Evolutionary conservation across 2,329 filamentous ascomycete species (phyloP).

Genomic region (Diaporthe citrichinensis): DNA sequence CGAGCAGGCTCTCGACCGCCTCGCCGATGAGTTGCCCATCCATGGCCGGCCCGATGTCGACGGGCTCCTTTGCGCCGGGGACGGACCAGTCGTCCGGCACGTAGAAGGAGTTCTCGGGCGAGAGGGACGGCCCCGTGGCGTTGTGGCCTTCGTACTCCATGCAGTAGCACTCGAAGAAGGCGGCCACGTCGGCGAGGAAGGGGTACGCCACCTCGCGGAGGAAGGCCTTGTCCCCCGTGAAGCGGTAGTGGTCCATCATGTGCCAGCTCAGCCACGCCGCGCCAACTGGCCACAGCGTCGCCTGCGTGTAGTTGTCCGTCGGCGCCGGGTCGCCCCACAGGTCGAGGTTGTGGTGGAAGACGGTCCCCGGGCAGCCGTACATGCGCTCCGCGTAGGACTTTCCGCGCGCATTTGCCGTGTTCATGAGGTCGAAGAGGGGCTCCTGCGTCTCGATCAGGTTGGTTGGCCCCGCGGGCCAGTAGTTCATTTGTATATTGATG

Average conservation of each 20-base stretch:
- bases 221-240: constrained; percentile 32
- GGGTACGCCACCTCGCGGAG: constrained; percentile 28
- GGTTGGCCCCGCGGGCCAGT: constrained; percentile 48
- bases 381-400: constrained; percentile 44
- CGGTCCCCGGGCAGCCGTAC: constrained; percentile 45
- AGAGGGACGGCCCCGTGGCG: constrained; percentile 33
- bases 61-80: constrained; percentile 26
- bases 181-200: constrained; percentile 28
- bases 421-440: constrained; percentile 37
- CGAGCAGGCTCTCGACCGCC: constrained; percentile 40
- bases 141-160: constrained; percentile 31
- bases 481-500: constrained; percentile 57
- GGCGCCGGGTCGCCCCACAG: constrained; percentile 45
- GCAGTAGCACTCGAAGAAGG: constrained; percentile 32
- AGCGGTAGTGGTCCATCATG: constrained; percentile 37
- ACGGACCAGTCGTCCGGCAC: constrained; percentile 33
- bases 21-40: constrained; percentile 40
- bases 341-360: constrained; percentile 47
- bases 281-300: constrained; percentile 34
- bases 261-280: constrained; percentile 36
- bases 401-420: constrained; percentile 44
- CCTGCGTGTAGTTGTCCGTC: constrained; percentile 33
- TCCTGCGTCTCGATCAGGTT: constrained; percentile 50
- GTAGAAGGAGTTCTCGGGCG: constrained; percentile 41
- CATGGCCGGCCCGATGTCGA: constrained; percentile 34